These are phyloP conservation scores for Aspergillus piperis DNA, from an alignment of 2,329 filamentous ascomycete species.

Conservation along the genomic window DNA sequence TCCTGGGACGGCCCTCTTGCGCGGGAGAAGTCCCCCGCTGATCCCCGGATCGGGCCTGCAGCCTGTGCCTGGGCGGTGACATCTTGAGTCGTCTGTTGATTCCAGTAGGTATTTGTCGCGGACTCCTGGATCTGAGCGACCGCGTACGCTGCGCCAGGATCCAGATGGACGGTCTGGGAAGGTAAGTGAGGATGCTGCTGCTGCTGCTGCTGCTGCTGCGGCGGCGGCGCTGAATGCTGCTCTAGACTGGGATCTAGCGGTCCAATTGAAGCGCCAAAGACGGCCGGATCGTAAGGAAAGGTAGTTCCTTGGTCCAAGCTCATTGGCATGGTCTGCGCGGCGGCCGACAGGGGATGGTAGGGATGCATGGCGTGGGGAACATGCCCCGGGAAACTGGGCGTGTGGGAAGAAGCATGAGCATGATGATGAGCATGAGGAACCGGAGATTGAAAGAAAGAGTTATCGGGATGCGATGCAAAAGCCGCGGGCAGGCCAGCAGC, in stretches of 20 bases:
- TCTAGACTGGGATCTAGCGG: slow-evolving; percentile 17
- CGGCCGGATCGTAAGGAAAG: slow-evolving; percentile 28
- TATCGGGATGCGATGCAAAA: slow-evolving; percentile 21
- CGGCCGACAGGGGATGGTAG: slow-evolving; percentile 27
- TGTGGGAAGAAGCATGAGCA: not conserved
- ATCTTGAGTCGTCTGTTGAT: slow-evolving; percentile 2
- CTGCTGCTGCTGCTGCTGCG: too few species aligned
- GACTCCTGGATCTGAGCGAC: slow-evolving; percentile 10
- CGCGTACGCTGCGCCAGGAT: slow-evolving; percentile 13
- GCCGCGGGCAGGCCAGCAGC: slow-evolving; percentile 4
- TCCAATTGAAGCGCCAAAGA: slow-evolving; percentile 25
- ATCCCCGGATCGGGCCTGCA: not conserved
- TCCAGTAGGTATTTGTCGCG: slow-evolving; percentile 14
- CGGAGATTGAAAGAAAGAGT: slow-evolving; percentile 17
- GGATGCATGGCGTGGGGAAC: slow-evolving; percentile 28
- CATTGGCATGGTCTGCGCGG: slow-evolving; percentile 17
- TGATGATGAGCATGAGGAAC: not conserved
- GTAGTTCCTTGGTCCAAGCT: slow-evolving; percentile 20
- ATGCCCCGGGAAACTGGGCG: slow-evolving; percentile 19
- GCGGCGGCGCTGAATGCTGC: not conserved
- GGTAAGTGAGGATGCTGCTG: slow-evolving; percentile 8
- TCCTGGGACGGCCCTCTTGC: slow-evolving; percentile 3
- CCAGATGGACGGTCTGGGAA: slow-evolving; percentile 15
- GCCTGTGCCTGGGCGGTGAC: not conserved
- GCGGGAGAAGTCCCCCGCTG: slow-evolving; percentile 3